phyloP scores from a whole-genome alignment of 345 rosid genomes.

The Eucalyptus cloeziana region DNA sequence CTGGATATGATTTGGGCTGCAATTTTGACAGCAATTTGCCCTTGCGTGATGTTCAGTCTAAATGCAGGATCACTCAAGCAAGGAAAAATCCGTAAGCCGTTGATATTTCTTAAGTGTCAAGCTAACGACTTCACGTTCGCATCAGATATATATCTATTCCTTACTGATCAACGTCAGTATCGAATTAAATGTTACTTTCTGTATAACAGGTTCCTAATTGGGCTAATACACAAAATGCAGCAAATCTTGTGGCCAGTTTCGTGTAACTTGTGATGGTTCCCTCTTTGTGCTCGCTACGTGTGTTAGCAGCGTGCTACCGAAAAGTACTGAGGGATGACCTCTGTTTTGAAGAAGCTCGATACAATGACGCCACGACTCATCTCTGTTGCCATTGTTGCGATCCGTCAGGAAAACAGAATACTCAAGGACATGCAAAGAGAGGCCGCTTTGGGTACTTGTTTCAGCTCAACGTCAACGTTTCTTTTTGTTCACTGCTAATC shows the following conservation, averaged over 20 bases:
- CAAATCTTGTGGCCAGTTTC: background rate
- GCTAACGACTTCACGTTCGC: background rate
- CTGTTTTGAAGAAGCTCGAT: background rate
- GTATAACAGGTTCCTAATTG: background rate
- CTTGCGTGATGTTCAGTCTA: constrained; percentile 24
- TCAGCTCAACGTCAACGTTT: background rate
- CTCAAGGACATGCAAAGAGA: background rate
- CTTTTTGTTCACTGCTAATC: background rate
- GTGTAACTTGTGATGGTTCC: background rate
- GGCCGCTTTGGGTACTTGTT: background rate
- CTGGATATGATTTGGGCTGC: constrained; percentile 9
- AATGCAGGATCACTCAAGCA: constrained; percentile 26
- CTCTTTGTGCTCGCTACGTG: background rate
- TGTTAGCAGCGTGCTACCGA: background rate
- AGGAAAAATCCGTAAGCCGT: constrained; percentile 18
- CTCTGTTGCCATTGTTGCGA: background rate
- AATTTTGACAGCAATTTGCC: constrained; percentile 16
- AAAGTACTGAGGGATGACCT: background rate
- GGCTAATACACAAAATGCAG: background rate
- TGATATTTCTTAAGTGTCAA: background rate
- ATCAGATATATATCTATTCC: too few species aligned
- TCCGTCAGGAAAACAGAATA: background rate
- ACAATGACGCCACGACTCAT: background rate
- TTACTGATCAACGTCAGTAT: background rate
- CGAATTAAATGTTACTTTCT: background rate